phyloP scores from a whole-genome alignment of 164 flowering plant genomes.

The Amborella trichopoda region DNA sequence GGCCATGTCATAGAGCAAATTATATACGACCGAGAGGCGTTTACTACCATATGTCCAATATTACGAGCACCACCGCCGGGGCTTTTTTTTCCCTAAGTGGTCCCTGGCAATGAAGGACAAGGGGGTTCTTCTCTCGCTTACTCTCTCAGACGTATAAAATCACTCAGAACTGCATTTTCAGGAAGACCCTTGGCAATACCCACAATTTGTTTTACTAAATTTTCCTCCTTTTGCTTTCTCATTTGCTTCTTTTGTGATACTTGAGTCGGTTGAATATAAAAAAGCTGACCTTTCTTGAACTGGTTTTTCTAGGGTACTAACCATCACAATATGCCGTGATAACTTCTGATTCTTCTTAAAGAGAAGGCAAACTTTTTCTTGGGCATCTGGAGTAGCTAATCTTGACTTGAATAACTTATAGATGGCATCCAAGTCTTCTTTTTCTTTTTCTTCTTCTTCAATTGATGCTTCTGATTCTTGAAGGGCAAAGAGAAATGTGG shows the following conservation, averaged over 20 bases:
- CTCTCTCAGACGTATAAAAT: slow-evolving; percentile 41
- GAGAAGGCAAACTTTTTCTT: slow-evolving; percentile 23
- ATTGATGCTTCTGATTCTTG: slow-evolving; percentile 9
- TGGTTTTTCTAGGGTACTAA: slow-evolving; percentile 1
- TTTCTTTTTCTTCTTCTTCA: slow-evolving; percentile 9
- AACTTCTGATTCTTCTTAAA: slow-evolving; percentile 55
- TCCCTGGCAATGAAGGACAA: no score
- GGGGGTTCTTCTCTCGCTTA: no score
- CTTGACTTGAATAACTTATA: slow-evolving; percentile 57
- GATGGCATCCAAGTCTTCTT: slow-evolving; percentile 37
- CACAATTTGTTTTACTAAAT: slow-evolving; percentile 40
- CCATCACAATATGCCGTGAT: slow-evolving; percentile 45
- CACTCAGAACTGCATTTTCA: slow-evolving; percentile 53
- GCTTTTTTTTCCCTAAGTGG: no score
- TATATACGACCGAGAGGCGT: no score
- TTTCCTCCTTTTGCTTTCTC: slow-evolving; percentile 1
- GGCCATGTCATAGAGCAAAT: no score
- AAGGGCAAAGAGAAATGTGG: slow-evolving; percentile 47
- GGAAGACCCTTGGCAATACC: slow-evolving; percentile 38
- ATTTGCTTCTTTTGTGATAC: background rate
- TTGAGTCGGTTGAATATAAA: background rate
- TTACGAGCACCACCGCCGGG: no score
- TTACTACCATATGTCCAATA: no score
- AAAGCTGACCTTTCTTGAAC: background rate
- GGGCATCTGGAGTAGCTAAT: slow-evolving; percentile 37